phyloP scores from a whole-genome alignment of 768 basidiomycete genomes.

The Pleurotus platypus region DNA sequence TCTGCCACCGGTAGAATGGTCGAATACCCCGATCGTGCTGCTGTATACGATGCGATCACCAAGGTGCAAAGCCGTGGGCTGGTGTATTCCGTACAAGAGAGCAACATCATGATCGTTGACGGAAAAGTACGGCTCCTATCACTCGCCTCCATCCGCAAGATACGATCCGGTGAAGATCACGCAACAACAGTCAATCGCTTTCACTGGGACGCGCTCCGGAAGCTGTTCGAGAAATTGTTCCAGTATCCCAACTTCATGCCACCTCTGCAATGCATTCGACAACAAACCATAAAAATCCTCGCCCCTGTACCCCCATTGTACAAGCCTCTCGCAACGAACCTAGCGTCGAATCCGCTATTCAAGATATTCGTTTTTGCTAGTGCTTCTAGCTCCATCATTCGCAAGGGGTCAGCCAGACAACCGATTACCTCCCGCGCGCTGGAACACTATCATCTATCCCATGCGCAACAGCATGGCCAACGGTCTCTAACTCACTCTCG shows the following conservation, averaged over 20 bases:
- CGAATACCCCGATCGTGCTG: conserved; percentile 11
- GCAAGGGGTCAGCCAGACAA: not conserved
- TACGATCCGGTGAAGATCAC: not conserved
- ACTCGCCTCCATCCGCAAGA: conserved; percentile 4
- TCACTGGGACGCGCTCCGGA: conserved; percentile 24
- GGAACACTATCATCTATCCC: not conserved
- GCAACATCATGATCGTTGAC: conserved; percentile 4
- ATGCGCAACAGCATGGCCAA: not conserved
- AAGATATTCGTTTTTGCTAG: not conserved
- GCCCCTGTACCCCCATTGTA: conserved; percentile 11
- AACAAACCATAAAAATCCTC: conserved; percentile 9
- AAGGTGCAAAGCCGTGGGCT: conserved; percentile 9
- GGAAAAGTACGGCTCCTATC: conserved; percentile 6
- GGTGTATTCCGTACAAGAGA: conserved; percentile 4
- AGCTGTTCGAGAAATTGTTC: conserved; percentile 22
- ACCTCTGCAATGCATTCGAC: conserved; percentile 5
- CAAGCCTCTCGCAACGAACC: conserved; percentile 6
- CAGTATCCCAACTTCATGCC: conserved; percentile 5
- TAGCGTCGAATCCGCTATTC: not conserved
- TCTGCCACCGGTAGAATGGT: conserved; percentile 12
- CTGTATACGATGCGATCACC: conserved; percentile 13
- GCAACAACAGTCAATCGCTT: conserved; percentile 3
- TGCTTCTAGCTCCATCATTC: not conserved
- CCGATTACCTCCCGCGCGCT: not conserved
- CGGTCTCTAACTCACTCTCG: not conserved